phyloP scores from a whole-genome alignment of 1,139 yeast genomes.

The Keqinozyma sinolaborantium region DNA sequence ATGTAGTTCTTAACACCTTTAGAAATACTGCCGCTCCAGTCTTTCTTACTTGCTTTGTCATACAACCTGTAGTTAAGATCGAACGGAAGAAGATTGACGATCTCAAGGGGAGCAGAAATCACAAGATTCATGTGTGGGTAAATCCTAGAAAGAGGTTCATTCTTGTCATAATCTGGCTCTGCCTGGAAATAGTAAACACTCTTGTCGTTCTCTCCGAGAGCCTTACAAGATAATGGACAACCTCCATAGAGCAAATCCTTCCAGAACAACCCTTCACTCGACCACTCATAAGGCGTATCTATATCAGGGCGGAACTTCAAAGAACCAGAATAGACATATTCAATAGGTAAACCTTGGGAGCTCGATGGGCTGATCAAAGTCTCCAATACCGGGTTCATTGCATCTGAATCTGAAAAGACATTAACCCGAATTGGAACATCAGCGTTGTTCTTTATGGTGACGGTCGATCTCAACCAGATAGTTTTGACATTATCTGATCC shows the following conservation, averaged over 20 bases:
- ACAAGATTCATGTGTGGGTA: conserved; percentile 84
- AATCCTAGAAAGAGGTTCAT: conserved; percentile 66
- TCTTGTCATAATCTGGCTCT: conserved; percentile 58
- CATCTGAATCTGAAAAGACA: conserved; percentile 18
- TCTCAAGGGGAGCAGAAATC: conserved; percentile 81
- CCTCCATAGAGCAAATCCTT: conserved; percentile 51
- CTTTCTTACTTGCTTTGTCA: conserved; percentile 70
- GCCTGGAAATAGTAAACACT: conserved; percentile 69
- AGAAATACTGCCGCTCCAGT: conserved; percentile 60
- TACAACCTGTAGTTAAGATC: conserved; percentile 74
- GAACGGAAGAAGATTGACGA: conserved; percentile 82
- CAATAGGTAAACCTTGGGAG: conserved; percentile 68
- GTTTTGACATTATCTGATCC: conserved; percentile 77
- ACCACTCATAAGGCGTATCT: conserved; percentile 62
- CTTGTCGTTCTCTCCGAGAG: conserved; percentile 30
- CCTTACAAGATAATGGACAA: conserved; percentile 56
- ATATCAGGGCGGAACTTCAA: conserved; percentile 61
- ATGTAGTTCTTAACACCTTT: conserved; percentile 69
- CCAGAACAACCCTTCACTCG: conserved; percentile 63
- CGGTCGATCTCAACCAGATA: conserved; percentile 71
- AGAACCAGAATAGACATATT: conserved; percentile 55
- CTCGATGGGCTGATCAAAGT: conserved; percentile 49
- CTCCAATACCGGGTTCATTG: conserved; percentile 15
- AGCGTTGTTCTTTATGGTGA: conserved; percentile 68
- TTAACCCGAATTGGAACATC: conserved; percentile 53